Evolutionary conservation across 208 protist species (phyloP), one percentile per base, ranked within the genome.

Genomic region (Trypanosoma theileri): DNA sequence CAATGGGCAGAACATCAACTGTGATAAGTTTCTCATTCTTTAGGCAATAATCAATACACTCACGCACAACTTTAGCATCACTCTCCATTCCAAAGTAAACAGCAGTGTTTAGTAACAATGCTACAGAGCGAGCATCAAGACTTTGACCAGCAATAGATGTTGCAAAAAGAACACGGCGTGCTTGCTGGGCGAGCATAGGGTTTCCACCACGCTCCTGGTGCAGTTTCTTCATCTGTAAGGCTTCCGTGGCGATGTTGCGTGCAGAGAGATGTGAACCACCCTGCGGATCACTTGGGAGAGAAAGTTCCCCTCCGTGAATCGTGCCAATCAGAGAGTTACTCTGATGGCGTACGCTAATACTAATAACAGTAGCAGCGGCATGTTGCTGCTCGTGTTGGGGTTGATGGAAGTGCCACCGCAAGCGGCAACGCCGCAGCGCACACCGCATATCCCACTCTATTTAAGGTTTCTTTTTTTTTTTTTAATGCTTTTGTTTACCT

Each of bases 21-120:
- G 81, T 90, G 60, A 96, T 92, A 57, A 93, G 86, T 70, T 90
- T 90, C 65, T 96, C 89, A 60, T 96, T 94, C 64, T 88, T 88
- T 40, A 95, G 73, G 69, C 92, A 96, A 68, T 89, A 96, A 65
- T 96, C 92, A 24, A 96, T 82, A 66, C 89, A 94, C 88, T 96
- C 89, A n/a, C 92, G 89, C 73, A 96, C 89, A 46, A 96, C 66
- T 26, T 85, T 77, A 16, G 89, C 89, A 69, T 96, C 92, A 61
- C 88, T 95, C 70, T 95, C 92, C 89, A 96, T 94, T 68, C 92
- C 92, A 79, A 96, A 96, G 79, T 96, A 96, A n/a, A 95, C 89
- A 0, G 92, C 92, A 12, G 92, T 94, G 80, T 94, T 95, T 31
- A 96, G 78, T 64, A 96, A 74, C 55, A 94, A 67, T 6, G 85